These are phyloP conservation scores for Juglanconis sp. DNA, from an alignment of 2,329 filamentous ascomycete species.

Conservation along the genomic window DNA sequence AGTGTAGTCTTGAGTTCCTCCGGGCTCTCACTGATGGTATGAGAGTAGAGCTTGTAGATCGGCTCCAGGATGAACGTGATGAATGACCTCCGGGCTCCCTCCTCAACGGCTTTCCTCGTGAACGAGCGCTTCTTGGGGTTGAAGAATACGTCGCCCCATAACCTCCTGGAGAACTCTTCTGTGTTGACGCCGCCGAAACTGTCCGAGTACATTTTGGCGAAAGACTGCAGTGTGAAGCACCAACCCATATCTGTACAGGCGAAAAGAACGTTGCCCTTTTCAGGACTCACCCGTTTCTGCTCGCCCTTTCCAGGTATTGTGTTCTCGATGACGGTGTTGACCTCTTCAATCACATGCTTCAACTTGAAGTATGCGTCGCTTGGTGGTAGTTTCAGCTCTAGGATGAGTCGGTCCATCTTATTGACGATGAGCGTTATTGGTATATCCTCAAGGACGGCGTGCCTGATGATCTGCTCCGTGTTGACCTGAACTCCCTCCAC, in stretches of 20 bases:
- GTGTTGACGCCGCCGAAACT: constrained; percentile 79
- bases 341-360: constrained; percentile 97
- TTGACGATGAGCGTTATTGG: constrained; percentile 90
- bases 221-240: constrained; percentile 93
- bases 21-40: constrained; percentile 87
- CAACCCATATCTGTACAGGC: constrained; percentile 90
- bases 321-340: constrained; percentile 93
- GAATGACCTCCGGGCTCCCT: constrained; percentile 79
- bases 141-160: constrained; percentile 98
- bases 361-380: constrained; percentile 98
- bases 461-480: constrained; percentile 95
- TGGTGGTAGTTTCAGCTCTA: constrained; percentile 91
- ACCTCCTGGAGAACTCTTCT: constrained; percentile 74
- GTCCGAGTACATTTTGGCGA: constrained; percentile 94
- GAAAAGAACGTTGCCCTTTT: constrained; percentile 98
- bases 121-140: constrained; percentile 89
- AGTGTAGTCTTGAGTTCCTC: constrained; percentile 79
- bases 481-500: constrained; percentile 99
- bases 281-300: constrained; percentile 78
- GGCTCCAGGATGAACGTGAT: constrained; percentile 94
- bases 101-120: constrained; percentile 80
- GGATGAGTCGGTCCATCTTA: constrained; percentile 93
- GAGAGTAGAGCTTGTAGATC: constrained; percentile 95
- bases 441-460: constrained; percentile 85
- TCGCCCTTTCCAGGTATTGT: constrained; percentile 78